Evolutionary conservation across 352 stramenopile genomes (phyloP).

Genomic region (Pythium phragmitis): DNA sequence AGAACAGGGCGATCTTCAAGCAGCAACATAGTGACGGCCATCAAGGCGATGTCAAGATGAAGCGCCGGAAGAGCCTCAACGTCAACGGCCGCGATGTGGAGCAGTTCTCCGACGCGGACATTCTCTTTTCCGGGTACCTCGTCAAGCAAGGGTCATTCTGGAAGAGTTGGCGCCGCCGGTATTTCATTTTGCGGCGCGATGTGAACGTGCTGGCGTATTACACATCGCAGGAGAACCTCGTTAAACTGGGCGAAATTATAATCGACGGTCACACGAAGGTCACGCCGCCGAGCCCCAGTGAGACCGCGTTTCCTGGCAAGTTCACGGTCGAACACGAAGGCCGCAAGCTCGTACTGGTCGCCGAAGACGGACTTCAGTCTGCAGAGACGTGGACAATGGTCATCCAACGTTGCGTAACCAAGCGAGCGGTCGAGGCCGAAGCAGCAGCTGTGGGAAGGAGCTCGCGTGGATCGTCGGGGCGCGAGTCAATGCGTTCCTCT

Average conservation of each 20-base stretch:
- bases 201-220: constrained; percentile 80
- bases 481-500: constrained; percentile 24
- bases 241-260: constrained; percentile 76
- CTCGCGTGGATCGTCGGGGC: constrained; percentile 12
- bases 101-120: constrained; percentile 85
- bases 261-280: constrained; percentile 69
- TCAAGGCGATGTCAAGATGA: constrained; percentile 25
- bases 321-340: constrained; percentile 71
- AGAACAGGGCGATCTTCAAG: constrained; percentile 73
- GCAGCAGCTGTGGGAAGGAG: constrained; percentile 8
- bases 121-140: constrained; percentile 75
- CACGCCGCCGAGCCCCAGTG: constrained; percentile 43
- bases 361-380: constrained; percentile 46
- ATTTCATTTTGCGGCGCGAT: constrained; percentile 82
- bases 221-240: constrained; percentile 68
- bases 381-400: constrained; percentile 69
- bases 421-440: constrained; percentile 27
- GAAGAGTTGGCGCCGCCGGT: constrained; percentile 81
- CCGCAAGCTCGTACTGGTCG: constrained; percentile 72
- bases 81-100: constrained; percentile 79
- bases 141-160: constrained; percentile 88
- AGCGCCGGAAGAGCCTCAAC: constrained; percentile 56
- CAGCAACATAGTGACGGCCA: constrained; percentile 29
- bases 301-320: constrained; percentile 41
- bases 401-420: constrained; percentile 52